Conservation (phyloP, 192 early-diverging fungal species). For the Borealophlyctis nickersoniae region DNA sequence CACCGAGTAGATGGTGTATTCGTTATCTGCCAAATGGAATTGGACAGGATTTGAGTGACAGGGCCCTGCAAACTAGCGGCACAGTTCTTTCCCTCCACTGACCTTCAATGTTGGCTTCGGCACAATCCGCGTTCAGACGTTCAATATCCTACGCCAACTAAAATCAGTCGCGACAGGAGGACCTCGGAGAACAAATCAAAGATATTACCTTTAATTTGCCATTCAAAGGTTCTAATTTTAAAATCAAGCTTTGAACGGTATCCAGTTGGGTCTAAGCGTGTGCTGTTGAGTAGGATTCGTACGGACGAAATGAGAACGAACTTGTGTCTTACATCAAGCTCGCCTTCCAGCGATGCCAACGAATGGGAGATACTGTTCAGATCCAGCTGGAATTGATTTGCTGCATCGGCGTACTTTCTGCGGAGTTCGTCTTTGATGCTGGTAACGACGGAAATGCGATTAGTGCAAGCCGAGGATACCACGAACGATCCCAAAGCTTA, state of each 20-base stretch:
- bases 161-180: constrained; percentile 26
- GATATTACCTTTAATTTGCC: constrained; percentile 26
- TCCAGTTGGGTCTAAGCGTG: constrained; percentile 55
- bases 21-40: constrained; percentile 16
- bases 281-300: neutral
- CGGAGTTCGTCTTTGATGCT: constrained; percentile 80
- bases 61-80: neutral
- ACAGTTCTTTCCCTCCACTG: neutral
- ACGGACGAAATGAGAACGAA: constrained; percentile 1
- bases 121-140: constrained; percentile 64
- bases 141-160: constrained; percentile 43
- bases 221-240: constrained; percentile 34
- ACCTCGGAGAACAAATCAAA: constrained; percentile 32
- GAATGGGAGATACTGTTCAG: constrained; percentile 68
- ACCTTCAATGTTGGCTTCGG: constrained; percentile 80
- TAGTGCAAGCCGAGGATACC: neutral
- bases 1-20: constrained; percentile 75
- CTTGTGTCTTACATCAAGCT: constrained; percentile 64
- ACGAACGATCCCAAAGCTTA: constrained; percentile 30
- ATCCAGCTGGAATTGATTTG: constrained; percentile 73
- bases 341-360: constrained; percentile 71
- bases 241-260: constrained; percentile 57
- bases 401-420: constrained; percentile 76
- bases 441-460: neutral
- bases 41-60: constrained; percentile 1